These are phyloP conservation scores for Phaseolus coccineus DNA, from an alignment of 331 rosid genomes.

Conservation along the genomic window DNA sequence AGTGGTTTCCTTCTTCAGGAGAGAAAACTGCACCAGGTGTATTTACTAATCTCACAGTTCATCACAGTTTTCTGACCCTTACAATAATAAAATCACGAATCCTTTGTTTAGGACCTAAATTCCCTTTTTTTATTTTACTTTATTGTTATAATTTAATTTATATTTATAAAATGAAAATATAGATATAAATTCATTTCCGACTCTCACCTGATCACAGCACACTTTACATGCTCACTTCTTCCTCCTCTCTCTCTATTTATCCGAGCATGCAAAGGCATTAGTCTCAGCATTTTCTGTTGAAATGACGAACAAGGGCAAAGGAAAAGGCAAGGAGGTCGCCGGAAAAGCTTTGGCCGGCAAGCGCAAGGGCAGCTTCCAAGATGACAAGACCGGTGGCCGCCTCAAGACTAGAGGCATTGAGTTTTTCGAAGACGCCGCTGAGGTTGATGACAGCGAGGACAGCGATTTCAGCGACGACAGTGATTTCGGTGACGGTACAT, in stretches of 20 bases:
- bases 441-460: slow-evolving; percentile 48
- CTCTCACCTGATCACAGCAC: neutral
- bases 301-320: slow-evolving; percentile 78
- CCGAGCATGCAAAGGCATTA: slow-evolving; percentile 41
- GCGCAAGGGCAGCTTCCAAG: slow-evolving; percentile 59
- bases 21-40: neutral
- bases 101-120: neutral
- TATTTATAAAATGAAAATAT: no score
- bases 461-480: slow-evolving; percentile 43
- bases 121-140: neutral
- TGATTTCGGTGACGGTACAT: slow-evolving; percentile 59
- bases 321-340: slow-evolving; percentile 76
- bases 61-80: neutral
- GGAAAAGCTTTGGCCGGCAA: slow-evolving; percentile 54
- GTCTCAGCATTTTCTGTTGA: slow-evolving; percentile 40
- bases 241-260: neutral
- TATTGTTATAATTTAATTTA: no score
- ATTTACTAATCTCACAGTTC: neutral
- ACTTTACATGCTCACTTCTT: neutral
- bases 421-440: slow-evolving; percentile 75
- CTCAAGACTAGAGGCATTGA: slow-evolving; percentile 59
- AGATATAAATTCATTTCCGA: neutral
- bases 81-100: neutral
- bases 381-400: slow-evolving; percentile 55
- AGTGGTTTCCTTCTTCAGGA: neutral